phyloP scores from a whole-genome alignment of 768 basidiomycete species.

The Tylopilus vinaceipallidus region DNA sequence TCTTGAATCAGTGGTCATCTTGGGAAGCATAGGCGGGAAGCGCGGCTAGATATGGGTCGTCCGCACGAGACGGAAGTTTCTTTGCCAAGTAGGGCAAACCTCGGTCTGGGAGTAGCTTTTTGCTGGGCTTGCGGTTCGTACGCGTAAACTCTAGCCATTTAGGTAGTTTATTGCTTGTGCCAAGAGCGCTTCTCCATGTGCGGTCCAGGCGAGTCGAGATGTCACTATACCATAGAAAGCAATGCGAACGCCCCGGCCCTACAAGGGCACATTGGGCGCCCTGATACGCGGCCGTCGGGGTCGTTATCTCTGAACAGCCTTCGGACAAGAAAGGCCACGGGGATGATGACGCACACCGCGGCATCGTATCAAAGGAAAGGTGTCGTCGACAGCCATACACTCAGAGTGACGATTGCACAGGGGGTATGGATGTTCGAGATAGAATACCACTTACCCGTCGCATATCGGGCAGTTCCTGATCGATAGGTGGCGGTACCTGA shows the following conservation, averaged over 20 bases:
- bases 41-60: too few relatives aligned
- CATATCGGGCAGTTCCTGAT: background rate
- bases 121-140: too few relatives aligned
- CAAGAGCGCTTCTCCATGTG: too few relatives aligned
- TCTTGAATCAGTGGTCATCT: too few relatives aligned
- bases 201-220: too few relatives aligned
- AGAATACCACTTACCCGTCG: background rate
- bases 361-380: background rate
- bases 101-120: too few relatives aligned
- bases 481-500: too few relatives aligned
- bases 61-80: too few relatives aligned
- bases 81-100: too few relatives aligned
- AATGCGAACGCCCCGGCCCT: background rate
- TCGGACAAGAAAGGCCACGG: background rate
- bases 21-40: too few relatives aligned
- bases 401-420: background rate
- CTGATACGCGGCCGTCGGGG: constrained; percentile 16
- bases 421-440: background rate
- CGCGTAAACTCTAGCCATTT: background rate
- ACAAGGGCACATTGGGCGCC: constrained; percentile 8
- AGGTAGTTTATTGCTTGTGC: background rate
- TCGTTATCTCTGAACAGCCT: constrained; percentile 6
- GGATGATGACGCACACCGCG: background rate
- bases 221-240: background rate
- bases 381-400: background rate